Base-by-base conservation (phyloP, 2,329 filamentous ascomycete genomes). In the Xylariaceae sp. region DNA sequence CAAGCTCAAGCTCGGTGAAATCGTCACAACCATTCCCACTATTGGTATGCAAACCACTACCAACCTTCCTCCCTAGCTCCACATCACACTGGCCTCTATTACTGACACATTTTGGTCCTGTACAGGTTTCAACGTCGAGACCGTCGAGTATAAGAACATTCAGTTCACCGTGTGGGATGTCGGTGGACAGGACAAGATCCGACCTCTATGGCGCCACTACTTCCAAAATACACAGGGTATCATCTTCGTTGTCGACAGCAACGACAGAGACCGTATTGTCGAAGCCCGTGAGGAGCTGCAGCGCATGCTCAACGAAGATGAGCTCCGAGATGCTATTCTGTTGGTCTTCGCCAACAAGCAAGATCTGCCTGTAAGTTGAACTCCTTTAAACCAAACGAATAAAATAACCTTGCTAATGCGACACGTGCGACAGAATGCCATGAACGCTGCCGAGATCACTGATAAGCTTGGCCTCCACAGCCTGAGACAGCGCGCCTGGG, bases 151-250 rank as follows among this genome's bases (percentile, higher is more conserved):
- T 86, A 97, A 97, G 87, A 99, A 99, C 87, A 97, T 96, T 74
- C 92, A 96, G 78, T 99, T 99, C 86, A 98, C 94, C 78, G 95
- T 99, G 77, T 99, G 95, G 95, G 95, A 98, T 84, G 95, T 99
- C 75, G 95, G 95, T 85, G 95, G 95, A 79, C 95, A 99, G 85
- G 95, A 99, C 88, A 98, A 98, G 91, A 99, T 99, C 77, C 88
- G 95, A 78, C 95, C 95, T 75, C 85, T 99, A 75, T 99, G 95
- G 95, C 92, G 95, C 83, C 95, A 98, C 81, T 99, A 99, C 85
- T 99, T 98, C 88, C 93, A 96, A 82, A 96, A 96, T 82, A 99
- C 95, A 69, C 95, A 99, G 82, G 95, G 95, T 78, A 94, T 99
- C 79, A 98, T 99, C 82, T 99, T 99, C 86, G 95, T 99, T 71